Base-by-base conservation (phyloP, 352 stramenopile genomes). In the Globisporangium barbulae region DNA sequence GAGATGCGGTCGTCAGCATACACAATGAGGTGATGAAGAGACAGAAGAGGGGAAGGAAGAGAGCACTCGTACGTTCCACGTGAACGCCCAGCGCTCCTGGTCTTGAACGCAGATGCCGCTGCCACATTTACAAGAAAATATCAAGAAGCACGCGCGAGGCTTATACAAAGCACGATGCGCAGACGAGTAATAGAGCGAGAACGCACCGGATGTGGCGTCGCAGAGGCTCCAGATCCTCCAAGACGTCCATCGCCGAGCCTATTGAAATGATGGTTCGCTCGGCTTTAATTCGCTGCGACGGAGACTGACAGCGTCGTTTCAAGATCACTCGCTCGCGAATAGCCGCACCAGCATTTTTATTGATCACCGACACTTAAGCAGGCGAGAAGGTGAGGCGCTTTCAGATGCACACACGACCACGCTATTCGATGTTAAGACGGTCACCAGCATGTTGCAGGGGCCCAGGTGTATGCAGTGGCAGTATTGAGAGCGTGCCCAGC, bases 91-190 rank as follows among this genome's bases (percentile, higher is more conserved):
- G 50, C 68, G 74, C 41, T 62, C 58, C 72, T 82, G 74, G 44
- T 78, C 70, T 22, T 74, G 63, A 37, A 73, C 33, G 44, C 74
- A 82, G 48, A 80, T 67, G 25, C 62, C 49, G 19, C 74, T 82
- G 39, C 25, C 28, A n/a, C 49, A 19, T 12, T 17, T 17, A 22
- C 2, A 49, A 59, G 47, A 33, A 0, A 15, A 41, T 19, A 21
- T 15, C 44, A 37, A 35, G 6, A 53, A 47, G 30, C 17, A 19
- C 37, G 10, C 22, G 13, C 50, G 22, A 35, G 37, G 10, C 10
- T 42, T 42, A 42, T 9, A 42, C 8, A 42, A 15, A 42, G 28
- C 22, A 45, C 5, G 15, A 49, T 1, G 13, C 8, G 8, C 15
- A n/a, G 4, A 33, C 7, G 19, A 37, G 35, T n/a, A 12, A 30